Evolutionary conservation across 2,329 filamentous ascomycete species (phyloP), one percentile per base, ranked within the genome.

Genomic region (Calonectria pseudoreteaudii): DNA sequence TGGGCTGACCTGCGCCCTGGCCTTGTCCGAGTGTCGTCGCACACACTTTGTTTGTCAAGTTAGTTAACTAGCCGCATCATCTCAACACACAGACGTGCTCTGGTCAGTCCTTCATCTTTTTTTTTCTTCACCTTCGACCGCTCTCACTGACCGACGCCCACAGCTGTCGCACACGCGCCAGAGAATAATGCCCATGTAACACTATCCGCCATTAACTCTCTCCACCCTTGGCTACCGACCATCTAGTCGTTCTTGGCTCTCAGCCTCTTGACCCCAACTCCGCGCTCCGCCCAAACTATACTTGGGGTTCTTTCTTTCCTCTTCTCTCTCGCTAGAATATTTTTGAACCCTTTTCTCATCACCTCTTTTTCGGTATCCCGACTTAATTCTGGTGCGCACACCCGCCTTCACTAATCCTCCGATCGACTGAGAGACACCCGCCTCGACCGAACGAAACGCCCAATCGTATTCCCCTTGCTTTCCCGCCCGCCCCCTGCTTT

Each of bases 1-100:
- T 77, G 76, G 77, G 73, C 77, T 80, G 77, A 72, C 75, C 72
- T 75, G 58, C 47, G 74, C 69, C 74, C 74, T 74, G 66, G 70
- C 60, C 74, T 74, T 76, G 77, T 75, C 76, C 73, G 56, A 71
- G 66, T 58, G 70, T 72, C 47, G 47, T 49, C 66, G 38, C 66
- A 68, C 66, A 68, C 66, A 58, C 60, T 65, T 73, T 62, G 66
- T 49, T 65, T 44, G 67, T 41, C 56, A 41, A 60, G 56, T 77
- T 74, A 60, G 56, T 77, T 74, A 78, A 69, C 76, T 76, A 66
- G 60, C 72, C 66, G 52, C 50, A 67, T 75, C 65, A 23, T 26
- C 34, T 53, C 66, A 34, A 65, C 56, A 70, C 70, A 65, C 64
- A 60, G 34, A 70, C 65, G 41, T 20, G 47, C 34, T 34, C 28